These are phyloP conservation scores for Leptomonas pyrrhocoris DNA, from an alignment of 208 protist species.

Conservation along the genomic window DNA sequence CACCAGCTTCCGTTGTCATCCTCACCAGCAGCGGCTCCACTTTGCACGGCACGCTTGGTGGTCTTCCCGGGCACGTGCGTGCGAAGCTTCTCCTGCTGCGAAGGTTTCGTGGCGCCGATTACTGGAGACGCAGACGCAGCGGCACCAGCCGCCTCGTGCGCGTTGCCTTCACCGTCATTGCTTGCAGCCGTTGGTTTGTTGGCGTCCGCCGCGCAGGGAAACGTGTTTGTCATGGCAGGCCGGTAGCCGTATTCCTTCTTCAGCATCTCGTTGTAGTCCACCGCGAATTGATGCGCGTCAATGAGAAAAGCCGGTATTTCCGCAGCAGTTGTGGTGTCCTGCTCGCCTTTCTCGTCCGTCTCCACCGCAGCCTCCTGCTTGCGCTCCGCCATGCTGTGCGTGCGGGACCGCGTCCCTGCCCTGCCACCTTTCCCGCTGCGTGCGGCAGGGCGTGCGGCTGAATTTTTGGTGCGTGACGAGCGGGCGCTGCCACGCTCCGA, in stretches of 20 bases:
- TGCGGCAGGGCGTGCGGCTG: not conserved
- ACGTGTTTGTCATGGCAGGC: slow-evolving; percentile 41
- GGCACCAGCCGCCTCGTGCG: not conserved
- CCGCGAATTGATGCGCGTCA: slow-evolving; percentile 75
- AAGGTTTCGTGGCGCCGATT: not conserved
- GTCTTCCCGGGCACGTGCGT: slow-evolving; percentile 29
- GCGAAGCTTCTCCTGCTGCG: slow-evolving; percentile 26
- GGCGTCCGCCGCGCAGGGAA: slow-evolving; percentile 46
- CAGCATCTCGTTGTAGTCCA: slow-evolving; percentile 72
- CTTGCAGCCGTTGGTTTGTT: slow-evolving; percentile 38
- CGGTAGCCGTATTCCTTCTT: slow-evolving; percentile 79
- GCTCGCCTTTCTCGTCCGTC: not conserved
- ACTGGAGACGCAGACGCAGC: not conserved
- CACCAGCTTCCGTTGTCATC: not conserved
- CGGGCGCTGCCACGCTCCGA: slow-evolving; percentile 25
- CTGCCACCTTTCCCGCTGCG: slow-evolving; percentile 4
- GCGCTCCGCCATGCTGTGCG: slow-evolving; percentile 4
- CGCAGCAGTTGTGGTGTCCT: not conserved
- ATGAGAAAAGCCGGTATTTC: slow-evolving; percentile 56
- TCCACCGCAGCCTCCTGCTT: not conserved
- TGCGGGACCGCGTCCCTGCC: not conserved
- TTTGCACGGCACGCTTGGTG: slow-evolving; percentile 4
- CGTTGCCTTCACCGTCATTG: not conserved
- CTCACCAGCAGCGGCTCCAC: not conserved
- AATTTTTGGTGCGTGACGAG: not conserved